Percentiles rank a stretch among this genome's conserved stretches.
These are phyloP conservation scores for Protomyces inundatus DNA, from an alignment of 1,139 yeast species.

Conservation along the genomic window DNA sequence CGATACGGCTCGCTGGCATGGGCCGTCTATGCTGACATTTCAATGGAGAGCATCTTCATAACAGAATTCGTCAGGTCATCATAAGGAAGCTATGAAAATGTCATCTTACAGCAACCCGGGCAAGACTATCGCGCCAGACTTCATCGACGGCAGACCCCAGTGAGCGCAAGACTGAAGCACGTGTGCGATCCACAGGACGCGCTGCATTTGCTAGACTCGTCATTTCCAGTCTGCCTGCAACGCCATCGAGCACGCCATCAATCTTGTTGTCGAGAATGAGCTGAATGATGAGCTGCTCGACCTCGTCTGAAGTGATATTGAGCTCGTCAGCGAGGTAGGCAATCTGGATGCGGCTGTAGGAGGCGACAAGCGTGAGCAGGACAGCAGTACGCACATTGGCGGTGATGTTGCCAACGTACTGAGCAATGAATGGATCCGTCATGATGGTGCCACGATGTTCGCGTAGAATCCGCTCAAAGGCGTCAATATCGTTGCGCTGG, in stretches of 20 bases:
- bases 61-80: no score
- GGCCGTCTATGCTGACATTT: no score
- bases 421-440: conserved; percentile 34
- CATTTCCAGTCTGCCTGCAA: conserved; percentile 18
- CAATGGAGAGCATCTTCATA: no score
- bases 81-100: not conserved
- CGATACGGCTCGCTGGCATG: no score
- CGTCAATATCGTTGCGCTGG: conserved; percentile 41
- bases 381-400: conserved; percentile 39
- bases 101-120: not conserved
- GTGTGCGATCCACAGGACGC: not conserved
- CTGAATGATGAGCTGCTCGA: conserved; percentile 44
- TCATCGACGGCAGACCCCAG: not conserved
- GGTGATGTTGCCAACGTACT: conserved; percentile 36
- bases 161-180: conserved; percentile 1
- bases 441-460: conserved; percentile 35
- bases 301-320: conserved; percentile 36
- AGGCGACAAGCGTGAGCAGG: conserved; percentile 41
- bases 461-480: conserved; percentile 38
- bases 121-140: conserved; percentile 8
- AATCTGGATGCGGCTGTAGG: conserved; percentile 42
- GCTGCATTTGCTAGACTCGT: not conserved
- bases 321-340: conserved; percentile 37
- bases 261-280: conserved; percentile 46
- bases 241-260: conserved; percentile 32